Percentiles rank a stretch among this genome's conserved stretches.
Evolutionary conservation across 2,329 filamentous ascomycete genomes (phyloP).

Genomic region (Penicillium sp.): DNA sequence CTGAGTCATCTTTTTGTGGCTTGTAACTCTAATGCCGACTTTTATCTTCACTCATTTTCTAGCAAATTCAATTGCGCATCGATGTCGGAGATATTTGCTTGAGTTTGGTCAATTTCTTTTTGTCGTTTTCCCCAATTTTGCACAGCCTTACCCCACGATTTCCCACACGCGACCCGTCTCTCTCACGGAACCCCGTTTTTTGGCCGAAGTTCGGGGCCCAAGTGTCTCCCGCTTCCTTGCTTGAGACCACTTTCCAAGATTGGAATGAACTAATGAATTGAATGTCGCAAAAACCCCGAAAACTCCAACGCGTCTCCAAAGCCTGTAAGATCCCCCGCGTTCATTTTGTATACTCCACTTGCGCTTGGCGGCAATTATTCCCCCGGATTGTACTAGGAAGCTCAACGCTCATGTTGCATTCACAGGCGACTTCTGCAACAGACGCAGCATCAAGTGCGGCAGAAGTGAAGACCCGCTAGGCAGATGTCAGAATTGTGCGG

Average conservation of each 20-base stretch:
- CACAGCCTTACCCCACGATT: constrained; percentile 4
- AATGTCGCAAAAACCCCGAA: constrained; percentile 31
- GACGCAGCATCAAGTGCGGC: constrained; percentile 49
- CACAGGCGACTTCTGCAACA: constrained; percentile 52
- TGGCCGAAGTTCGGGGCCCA: constrained; percentile 4
- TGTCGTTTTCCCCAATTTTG: constrained; percentile 10
- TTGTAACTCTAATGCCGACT: constrained; percentile 6
- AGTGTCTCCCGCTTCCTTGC: constrained; percentile 2
- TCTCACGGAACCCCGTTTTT: constrained; percentile 5
- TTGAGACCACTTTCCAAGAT: neutral
- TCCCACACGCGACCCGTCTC: constrained; percentile 1
- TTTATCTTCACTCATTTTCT: constrained; percentile 6
- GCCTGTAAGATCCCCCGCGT: constrained; percentile 23
- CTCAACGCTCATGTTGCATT: constrained; percentile 10
- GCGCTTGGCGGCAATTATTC: constrained; percentile 5
- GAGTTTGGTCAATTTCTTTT: neutral
- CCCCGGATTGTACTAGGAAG: neutral
- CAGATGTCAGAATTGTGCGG: constrained; percentile 52
- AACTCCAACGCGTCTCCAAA: constrained; percentile 30
- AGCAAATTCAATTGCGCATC: constrained; percentile 5
- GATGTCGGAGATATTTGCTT: neutral
- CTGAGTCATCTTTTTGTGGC: constrained; percentile 8
- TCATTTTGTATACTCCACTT: constrained; percentile 14
- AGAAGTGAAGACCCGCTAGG: constrained; percentile 36
- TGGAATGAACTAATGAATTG: constrained; percentile 19